phyloP scores from a whole-genome alignment of 2,329 filamentous ascomycete genomes.

The Kalmusia sp. region DNA sequence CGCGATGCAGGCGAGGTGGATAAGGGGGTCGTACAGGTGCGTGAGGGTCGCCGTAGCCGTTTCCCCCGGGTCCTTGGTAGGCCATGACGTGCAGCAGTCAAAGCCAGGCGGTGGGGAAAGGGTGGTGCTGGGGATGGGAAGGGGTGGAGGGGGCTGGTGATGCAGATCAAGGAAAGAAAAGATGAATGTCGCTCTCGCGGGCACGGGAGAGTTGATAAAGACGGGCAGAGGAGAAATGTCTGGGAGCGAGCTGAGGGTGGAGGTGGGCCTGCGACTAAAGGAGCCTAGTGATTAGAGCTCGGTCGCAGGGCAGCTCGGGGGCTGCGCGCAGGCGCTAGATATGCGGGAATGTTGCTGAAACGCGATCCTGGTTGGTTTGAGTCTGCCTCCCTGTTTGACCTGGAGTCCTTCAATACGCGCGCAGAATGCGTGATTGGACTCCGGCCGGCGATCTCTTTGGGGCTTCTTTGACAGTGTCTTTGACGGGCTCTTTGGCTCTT shows the following conservation, averaged over 20 bases:
- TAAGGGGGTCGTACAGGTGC: constrained; percentile 38
- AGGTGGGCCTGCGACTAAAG: constrained; percentile 21
- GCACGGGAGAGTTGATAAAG: constrained; percentile 22
- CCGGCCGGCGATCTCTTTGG: not conserved
- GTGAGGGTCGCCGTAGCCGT: constrained; percentile 43
- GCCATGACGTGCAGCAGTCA: constrained; percentile 41
- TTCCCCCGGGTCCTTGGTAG: constrained; percentile 42
- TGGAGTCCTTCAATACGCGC: constrained; percentile 27
- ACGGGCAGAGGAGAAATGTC: constrained; percentile 27
- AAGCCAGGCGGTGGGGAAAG: constrained; percentile 27
- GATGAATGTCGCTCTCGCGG: constrained; percentile 16
- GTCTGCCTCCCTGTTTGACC: constrained; percentile 21
- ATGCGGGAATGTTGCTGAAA: constrained; percentile 25
- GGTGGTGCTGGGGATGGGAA: constrained; percentile 22
- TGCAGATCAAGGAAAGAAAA: constrained; percentile 16
- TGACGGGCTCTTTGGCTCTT: not conserved
- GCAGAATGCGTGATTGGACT: not conserved
- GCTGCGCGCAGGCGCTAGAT: constrained; percentile 3
- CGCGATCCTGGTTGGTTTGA: constrained; percentile 25
- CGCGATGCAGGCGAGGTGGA: constrained; percentile 12
- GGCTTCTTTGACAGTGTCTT: not conserved
- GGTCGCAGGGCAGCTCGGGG: constrained; percentile 13
- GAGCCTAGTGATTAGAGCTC: constrained; percentile 6
- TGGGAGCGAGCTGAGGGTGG: constrained; percentile 23
- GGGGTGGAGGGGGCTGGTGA: constrained; percentile 17